A percentile compares a stretch with the other conserved stretches of the same genome.
Evolutionary conservation across 2,329 filamentous ascomycete genomes (phyloP).

Genomic region (Fusarium dlaminii): DNA sequence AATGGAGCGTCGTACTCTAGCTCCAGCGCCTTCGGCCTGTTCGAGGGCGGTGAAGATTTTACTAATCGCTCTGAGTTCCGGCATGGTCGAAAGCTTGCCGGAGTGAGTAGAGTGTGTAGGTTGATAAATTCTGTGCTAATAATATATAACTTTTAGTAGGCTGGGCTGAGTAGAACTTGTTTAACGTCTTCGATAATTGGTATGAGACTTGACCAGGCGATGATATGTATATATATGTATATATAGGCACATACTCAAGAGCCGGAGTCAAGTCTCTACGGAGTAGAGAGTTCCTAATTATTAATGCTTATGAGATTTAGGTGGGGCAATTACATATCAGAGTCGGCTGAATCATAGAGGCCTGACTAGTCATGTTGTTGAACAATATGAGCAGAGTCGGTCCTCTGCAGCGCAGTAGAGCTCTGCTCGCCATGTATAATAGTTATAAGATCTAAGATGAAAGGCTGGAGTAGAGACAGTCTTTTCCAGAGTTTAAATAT

Average conservation of each 20-base stretch:
- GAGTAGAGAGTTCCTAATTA: not conserved
- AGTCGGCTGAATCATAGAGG: not conserved
- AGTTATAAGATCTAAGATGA: not conserved
- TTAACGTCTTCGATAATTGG: not conserved
- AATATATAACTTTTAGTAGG: not conserved
- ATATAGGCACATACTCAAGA: not conserved
- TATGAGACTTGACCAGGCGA: not conserved
- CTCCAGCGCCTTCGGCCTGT: not conserved
- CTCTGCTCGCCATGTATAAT: not conserved
- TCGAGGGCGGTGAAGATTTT: not conserved
- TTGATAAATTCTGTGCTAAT: not conserved
- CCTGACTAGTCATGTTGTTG: not conserved
- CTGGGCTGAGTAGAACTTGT: no score
- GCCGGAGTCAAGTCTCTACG: not conserved
- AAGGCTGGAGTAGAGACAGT: fast-evolving
- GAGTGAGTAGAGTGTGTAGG: fast-evolving
- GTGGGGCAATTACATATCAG: not conserved
- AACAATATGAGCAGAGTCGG: not conserved
- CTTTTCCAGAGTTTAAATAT: not conserved
- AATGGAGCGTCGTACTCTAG: not conserved
- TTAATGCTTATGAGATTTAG: not conserved
- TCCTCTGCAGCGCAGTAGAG: not conserved
- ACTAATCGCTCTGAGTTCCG: not conserved
- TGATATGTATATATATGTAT: not conserved
- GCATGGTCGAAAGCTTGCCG: not conserved